These are phyloP conservation scores for Ophiocordyceps sinensis DNA, from an alignment of 2,329 filamentous ascomycete genomes.

Conservation along the genomic window DNA sequence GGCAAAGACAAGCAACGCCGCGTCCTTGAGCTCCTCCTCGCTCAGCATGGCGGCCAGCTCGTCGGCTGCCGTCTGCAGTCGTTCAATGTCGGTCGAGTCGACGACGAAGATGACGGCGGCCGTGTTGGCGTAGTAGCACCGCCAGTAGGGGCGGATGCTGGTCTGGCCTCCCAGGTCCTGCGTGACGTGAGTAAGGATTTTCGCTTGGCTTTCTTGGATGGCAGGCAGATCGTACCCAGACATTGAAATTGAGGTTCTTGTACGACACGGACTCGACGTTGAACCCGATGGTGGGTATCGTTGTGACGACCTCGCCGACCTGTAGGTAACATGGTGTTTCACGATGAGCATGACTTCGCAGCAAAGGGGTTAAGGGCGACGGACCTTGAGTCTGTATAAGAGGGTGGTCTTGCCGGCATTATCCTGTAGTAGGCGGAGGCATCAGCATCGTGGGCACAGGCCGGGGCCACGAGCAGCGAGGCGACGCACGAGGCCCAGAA, in stretches of 20 bases:
- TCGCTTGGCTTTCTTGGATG: neutral
- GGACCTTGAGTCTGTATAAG: slow-evolving; percentile 85
- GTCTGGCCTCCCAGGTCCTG: slow-evolving; percentile 93
- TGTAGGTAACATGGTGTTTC: slow-evolving; percentile 24
- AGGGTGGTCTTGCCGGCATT: slow-evolving; percentile 97
- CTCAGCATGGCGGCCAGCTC: slow-evolving; percentile 92
- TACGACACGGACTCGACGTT: slow-evolving; percentile 98
- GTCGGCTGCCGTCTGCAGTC: slow-evolving; percentile 80
- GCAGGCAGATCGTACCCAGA: slow-evolving; percentile 57
- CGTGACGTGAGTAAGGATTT: neutral
- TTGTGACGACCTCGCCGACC: slow-evolving; percentile 98
- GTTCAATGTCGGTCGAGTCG: slow-evolving; percentile 94
- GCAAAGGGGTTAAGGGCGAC: slow-evolving; percentile 2
- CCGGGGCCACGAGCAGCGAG: neutral
- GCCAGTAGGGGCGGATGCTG: slow-evolving; percentile 97
- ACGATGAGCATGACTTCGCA: neutral
- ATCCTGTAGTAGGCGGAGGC: slow-evolving; percentile 42
- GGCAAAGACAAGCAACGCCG: slow-evolving; percentile 84
- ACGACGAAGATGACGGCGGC: slow-evolving; percentile 98
- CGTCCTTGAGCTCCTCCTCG: slow-evolving; percentile 91
- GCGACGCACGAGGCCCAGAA: slow-evolving; percentile 67
- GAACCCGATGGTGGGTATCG: slow-evolving; percentile 97
- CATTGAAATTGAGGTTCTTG: slow-evolving; percentile 96
- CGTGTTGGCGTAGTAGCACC: slow-evolving; percentile 98
- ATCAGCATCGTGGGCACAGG: slow-evolving; percentile 4